Conservation (phyloP, 1,139 yeast species). For the Saccharomyces hybrid region DNA sequence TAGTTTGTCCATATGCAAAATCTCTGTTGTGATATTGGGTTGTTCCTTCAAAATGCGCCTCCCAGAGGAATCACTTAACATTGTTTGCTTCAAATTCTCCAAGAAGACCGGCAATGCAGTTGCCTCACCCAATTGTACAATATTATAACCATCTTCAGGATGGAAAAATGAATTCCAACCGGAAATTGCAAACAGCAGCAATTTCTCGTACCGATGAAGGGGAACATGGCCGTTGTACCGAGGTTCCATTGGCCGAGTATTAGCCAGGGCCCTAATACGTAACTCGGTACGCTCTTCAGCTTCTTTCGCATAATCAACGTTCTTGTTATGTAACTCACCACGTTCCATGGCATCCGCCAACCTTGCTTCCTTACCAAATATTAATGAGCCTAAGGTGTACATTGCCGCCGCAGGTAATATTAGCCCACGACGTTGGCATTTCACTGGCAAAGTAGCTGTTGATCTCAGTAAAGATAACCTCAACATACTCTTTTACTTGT, state of each 20-base stretch:
- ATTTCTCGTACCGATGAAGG: slow-evolving; percentile 53
- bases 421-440: slow-evolving; percentile 13
- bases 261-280: slow-evolving; percentile 18
- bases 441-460: not conserved
- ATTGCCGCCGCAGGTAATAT: slow-evolving; percentile 26
- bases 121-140: slow-evolving; percentile 92
- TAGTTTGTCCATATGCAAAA: slow-evolving; percentile 57
- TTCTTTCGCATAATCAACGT: slow-evolving; percentile 21
- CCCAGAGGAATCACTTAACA: slow-evolving; percentile 72
- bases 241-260: slow-evolving; percentile 34
- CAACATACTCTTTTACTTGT: not conserved
- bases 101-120: slow-evolving; percentile 72
- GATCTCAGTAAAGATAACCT: not conserved
- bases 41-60: slow-evolving; percentile 67
- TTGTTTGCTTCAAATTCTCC: slow-evolving; percentile 51
- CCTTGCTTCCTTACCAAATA: slow-evolving; percentile 43
- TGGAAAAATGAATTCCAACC: slow-evolving; percentile 78
- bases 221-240: slow-evolving; percentile 80
- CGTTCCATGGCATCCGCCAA: slow-evolving; percentile 53
- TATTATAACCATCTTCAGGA: slow-evolving; percentile 53
- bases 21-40: slow-evolving; percentile 73
- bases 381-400: slow-evolving; percentile 20
- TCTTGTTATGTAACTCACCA: slow-evolving; percentile 38
- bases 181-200: slow-evolving; percentile 59
- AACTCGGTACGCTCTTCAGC: slow-evolving; percentile 26